phyloP scores from a whole-genome alignment of 208 protist species.

The Angomonas ambiguus region DNA sequence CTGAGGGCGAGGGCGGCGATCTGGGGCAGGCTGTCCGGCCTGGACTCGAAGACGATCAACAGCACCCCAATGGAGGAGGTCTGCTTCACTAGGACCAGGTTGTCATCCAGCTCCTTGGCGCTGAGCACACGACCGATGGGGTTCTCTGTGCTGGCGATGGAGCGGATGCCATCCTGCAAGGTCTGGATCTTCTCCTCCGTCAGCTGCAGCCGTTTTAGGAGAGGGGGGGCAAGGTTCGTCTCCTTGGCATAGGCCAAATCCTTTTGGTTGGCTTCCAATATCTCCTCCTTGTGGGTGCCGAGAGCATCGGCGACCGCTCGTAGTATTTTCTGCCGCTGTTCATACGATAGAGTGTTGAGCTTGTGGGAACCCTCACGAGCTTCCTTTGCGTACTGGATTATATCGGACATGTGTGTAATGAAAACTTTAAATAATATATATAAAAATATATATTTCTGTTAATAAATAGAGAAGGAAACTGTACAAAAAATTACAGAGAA shows the following conservation, averaged over 20 bases:
- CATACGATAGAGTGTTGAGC: constrained; percentile 29
- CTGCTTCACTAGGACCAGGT: constrained; percentile 75
- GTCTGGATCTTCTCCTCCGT: constrained; percentile 49
- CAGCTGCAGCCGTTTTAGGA: constrained; percentile 64
- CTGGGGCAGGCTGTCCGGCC: constrained; percentile 86
- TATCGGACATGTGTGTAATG: constrained; percentile 1
- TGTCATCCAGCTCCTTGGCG: constrained; percentile 49
- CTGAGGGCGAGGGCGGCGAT: constrained; percentile 77
- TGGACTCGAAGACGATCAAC: constrained; percentile 92
- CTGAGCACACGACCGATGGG: constrained; percentile 51
- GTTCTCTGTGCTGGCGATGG: constrained; percentile 39
- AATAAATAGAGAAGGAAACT: background rate
- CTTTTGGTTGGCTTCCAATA: constrained; percentile 63
- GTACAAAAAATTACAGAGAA: background rate
- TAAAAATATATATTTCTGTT: constrained; percentile 6
- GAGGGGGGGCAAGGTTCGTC: constrained; percentile 24
- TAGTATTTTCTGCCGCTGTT: constrained; percentile 40
- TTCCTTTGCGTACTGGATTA: constrained; percentile 33
- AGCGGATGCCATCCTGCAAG: constrained; percentile 42
- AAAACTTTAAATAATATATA: background rate
- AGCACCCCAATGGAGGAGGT: constrained; percentile 89
- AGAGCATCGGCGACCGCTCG: constrained; percentile 54
- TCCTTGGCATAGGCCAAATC: constrained; percentile 50
- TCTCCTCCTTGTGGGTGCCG: constrained; percentile 25
- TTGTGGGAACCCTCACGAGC: constrained; percentile 51